Evolutionary conservation across 768 basidiomycete species (phyloP), one percentile per base, ranked within the genome.

Genomic region (Grammothele lineata): DNA sequence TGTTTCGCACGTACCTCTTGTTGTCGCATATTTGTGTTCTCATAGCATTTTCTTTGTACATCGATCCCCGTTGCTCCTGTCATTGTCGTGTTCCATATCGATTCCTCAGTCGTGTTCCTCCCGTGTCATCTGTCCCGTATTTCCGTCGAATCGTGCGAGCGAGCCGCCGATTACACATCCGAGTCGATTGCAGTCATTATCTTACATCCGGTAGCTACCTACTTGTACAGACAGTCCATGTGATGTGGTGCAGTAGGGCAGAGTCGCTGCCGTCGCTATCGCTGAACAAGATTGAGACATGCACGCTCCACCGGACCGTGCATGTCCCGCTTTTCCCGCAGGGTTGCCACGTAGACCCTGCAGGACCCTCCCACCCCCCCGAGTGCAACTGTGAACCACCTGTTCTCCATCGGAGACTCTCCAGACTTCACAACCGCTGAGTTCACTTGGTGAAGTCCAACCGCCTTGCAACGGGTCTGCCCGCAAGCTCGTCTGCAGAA

Each of bases 401-500:
- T n/a, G n/a, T n/a, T n/a, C n/a, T n/a, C n/a, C n/a, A n/a, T n/a
- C n/a, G n/a, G n/a, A n/a, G n/a, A n/a, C n/a, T n/a, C n/a, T n/a
- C n/a, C n/a, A n/a, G n/a, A n/a, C n/a, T n/a, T n/a, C n/a, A n/a
- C n/a, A n/a, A n/a, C n/a, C n/a, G n/a, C n/a, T n/a, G n/a, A n/a
- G n/a, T n/a, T n/a, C n/a, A 52, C 30, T 52, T 43, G n/a, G 77
- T 75, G 53, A 91, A 90, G 62, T 91, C 88, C 43, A 91, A 66
- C 45, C 77, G 75, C 23, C 88, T 76, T 5, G 86, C 83, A 43
- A 88, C 75, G 9, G 83, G 76, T 30, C 84, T 73, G 22, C 58
- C 62, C 51, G 69, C 70, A 34, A 47, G 30, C 12, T 80, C 76
- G n/a, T 67, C 66, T 0, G 78, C 74, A 9, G 81, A 82, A 23